Evolutionary conservation across 495 filamentous ascomycete species (phyloP), one percentile per base, ranked within the genome.

Genomic region (Neurospora sp.): DNA sequence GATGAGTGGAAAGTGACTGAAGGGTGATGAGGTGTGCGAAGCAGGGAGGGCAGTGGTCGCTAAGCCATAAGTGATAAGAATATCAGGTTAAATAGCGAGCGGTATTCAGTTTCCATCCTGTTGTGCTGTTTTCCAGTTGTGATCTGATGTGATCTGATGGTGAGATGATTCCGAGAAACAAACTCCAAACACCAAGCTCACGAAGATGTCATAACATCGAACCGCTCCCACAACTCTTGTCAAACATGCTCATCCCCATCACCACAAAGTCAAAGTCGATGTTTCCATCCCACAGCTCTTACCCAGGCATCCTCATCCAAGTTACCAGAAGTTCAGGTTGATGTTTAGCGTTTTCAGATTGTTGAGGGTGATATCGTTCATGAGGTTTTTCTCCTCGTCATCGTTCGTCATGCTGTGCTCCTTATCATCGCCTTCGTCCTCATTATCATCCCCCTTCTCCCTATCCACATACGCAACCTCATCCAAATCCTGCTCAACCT

Each of bases 401-500:
- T 48, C 8, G 4, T 20, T 1, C 1, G 41, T 18, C 41, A 18
- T 6, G n/a, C 18, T 46, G 4, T 48, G 4, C 2, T 48, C 5
- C 48, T 59, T n/a, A 53, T 5, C 10, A 5, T 12, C 20, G 9
- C 10, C 22, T 2, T 59, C 22, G 1, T 31, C 22, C 1, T 31
- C 22, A 5, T 59, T 16, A 1, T 61, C 53, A 16, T 61, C 53
- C 5, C 5, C 14, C 12, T 76, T 2, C 12, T 61, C 7, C 14
- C 53, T 61, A 61, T 61, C 53, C 12, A 61, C 53, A 4, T 61
- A 61, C 0, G 53, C 53, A 0, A 76, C n/a, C 75, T 82, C 68
- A n/a, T 78, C 46, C 22, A 75, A 35, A 5, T 78, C 74, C 8
- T 70, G 39, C n/a, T 72, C 70, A 2, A 77, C 40, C 3, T 71